Conservation (phyloP, 1,284 basidiomycete genomes). For the Austroboletus rostrupii region DNA sequence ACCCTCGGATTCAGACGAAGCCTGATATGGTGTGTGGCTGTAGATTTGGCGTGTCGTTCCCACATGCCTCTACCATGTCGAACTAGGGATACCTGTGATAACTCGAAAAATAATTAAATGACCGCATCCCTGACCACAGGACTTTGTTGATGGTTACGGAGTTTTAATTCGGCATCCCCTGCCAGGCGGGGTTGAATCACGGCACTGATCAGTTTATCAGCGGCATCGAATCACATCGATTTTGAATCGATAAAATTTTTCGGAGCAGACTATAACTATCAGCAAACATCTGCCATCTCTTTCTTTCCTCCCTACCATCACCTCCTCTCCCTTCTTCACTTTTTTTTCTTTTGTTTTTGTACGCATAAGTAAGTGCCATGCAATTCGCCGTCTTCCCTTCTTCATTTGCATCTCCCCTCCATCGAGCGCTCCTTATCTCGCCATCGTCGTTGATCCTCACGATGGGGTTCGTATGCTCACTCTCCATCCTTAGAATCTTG, state of each 20-base stretch:
- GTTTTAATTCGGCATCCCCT: slow-evolving; percentile 15
- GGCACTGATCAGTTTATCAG: slow-evolving; percentile 38
- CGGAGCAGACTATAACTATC: slow-evolving; percentile 49
- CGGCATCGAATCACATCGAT: slow-evolving; percentile 46
- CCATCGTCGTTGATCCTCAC: slow-evolving; percentile 18
- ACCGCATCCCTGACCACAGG: no score
- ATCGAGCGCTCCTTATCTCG: slow-evolving; percentile 4
- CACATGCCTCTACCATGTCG: background rate
- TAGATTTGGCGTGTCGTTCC: slow-evolving; percentile 7
- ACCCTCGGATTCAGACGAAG: slow-evolving; percentile 4
- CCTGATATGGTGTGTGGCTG: slow-evolving; percentile 12
- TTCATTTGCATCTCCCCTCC: slow-evolving; percentile 1
- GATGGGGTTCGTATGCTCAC: slow-evolving; percentile 31
- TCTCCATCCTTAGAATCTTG: slow-evolving; percentile 38
- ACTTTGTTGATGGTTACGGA: slow-evolving; percentile 7
- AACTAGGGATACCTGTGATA: slow-evolving; percentile 7
- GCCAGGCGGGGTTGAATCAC: slow-evolving; percentile 29
- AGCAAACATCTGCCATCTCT: slow-evolving; percentile 44
- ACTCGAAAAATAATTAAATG: background rate
- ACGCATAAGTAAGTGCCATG: slow-evolving; percentile 43
- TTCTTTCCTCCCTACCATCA: slow-evolving; percentile 48
- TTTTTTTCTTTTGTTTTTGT: slow-evolving; percentile 34
- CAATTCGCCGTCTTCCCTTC: background rate
- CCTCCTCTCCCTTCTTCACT: slow-evolving; percentile 40
- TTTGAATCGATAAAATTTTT: slow-evolving; percentile 56